Percentiles rank a stretch among this genome's conserved stretches.
Conservation (phyloP, 768 basidiomycete species). For the Leccinum boreale region DNA sequence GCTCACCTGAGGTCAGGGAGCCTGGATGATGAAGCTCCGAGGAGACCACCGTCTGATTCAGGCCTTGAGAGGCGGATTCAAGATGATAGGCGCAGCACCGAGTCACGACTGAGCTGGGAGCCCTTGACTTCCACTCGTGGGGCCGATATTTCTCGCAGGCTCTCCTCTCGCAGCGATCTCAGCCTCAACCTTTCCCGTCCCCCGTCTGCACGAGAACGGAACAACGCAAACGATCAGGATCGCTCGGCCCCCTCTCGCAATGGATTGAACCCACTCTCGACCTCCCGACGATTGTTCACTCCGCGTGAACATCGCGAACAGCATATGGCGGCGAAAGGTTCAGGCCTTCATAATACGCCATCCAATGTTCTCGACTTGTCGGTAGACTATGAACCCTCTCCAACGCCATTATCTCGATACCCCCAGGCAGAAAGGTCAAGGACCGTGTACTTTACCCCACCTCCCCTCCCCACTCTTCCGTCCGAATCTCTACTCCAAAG, state of each 20-base stretch:
- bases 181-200: constrained; percentile 19
- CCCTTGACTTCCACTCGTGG: constrained; percentile 19
- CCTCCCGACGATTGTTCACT: constrained; percentile 52
- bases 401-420: constrained; percentile 40
- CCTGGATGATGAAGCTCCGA: constrained; percentile 47
- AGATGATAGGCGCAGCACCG: constrained; percentile 56
- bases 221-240: constrained; percentile 25
- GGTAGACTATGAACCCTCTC: constrained; percentile 43
- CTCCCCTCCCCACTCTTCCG: constrained; percentile 56
- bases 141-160: constrained; percentile 26
- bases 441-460: constrained; percentile 51
- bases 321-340: constrained; percentile 15
- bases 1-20: constrained; percentile 50
- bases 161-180: constrained; percentile 25
- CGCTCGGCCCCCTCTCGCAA: constrained; percentile 24
- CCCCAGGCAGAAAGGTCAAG: constrained; percentile 39
- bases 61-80: constrained; percentile 42
- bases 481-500: constrained; percentile 47
- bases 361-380: constrained; percentile 30
- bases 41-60: constrained; percentile 33
- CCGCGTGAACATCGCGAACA: constrained; percentile 56
- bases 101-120: constrained; percentile 47
- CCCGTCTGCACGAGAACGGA: constrained; percentile 26
- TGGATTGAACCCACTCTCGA: constrained; percentile 22
- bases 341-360: constrained; percentile 18